Evolutionary conservation across 495 filamentous ascomycete genomes (phyloP).

Genomic region (Daldinia loculata): DNA sequence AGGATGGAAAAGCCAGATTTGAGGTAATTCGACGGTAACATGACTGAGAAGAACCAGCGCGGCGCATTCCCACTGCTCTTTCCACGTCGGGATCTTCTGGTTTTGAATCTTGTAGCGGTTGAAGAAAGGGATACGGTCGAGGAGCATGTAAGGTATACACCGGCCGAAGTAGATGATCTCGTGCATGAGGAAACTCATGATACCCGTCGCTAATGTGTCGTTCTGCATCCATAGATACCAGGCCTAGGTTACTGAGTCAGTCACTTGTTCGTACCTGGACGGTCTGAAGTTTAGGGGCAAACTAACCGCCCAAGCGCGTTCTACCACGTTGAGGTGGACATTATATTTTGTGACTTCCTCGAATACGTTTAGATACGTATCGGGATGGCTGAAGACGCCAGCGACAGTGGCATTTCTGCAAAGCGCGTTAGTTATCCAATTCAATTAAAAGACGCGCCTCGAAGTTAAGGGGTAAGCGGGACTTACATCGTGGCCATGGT

Average conservation of each 20-base stretch:
- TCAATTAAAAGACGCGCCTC: background rate
- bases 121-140: constrained; percentile 85
- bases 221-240: constrained; percentile 99
- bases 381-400: constrained; percentile 58
- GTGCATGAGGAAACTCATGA: constrained; percentile 97
- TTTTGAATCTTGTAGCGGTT: constrained; percentile 94
- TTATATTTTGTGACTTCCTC: constrained; percentile 88
- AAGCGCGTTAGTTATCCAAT: constrained; percentile 34
- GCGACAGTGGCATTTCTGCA: constrained; percentile 66
- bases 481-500: constrained; percentile 57
- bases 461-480: background rate
- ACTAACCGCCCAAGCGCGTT: constrained; percentile 88
- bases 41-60: constrained; percentile 89
- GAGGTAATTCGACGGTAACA: constrained; percentile 96
- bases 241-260: constrained; percentile 49
- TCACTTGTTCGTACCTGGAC: constrained; percentile 19
- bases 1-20: constrained; percentile 99
- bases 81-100: constrained; percentile 86
- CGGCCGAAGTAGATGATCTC: constrained; percentile 94
- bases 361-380: constrained; percentile 81
- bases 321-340: constrained; percentile 82
- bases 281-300: background rate
- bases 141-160: constrained; percentile 91
- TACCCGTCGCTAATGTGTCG: constrained; percentile 91
- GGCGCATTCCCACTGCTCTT: constrained; percentile 94